Evolutionary conservation across 805 yeast species (phyloP), one percentile per base, ranked within the genome.

Genomic region (Saccharomycopsis selenospora): DNA sequence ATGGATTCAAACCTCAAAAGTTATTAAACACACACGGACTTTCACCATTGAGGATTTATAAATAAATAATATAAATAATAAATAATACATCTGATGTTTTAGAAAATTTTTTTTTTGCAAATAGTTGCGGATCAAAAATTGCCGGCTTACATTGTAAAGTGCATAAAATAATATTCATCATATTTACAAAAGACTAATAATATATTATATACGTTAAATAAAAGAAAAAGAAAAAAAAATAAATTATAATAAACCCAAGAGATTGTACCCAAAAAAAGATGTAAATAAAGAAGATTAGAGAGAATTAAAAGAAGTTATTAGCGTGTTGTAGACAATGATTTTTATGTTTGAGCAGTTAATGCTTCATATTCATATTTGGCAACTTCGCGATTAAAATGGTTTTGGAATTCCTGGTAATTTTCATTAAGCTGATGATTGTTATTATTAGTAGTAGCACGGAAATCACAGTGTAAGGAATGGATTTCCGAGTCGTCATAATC

Each of bases 1-100:
- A 13, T 70, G 74, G 72, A 63, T 70, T 46, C 27, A 51, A 3
- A 48, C 58, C 8, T 69, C 72, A 69, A 55, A 59, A 45, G 25
- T 40, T 2, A 45, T 56, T 25, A 50, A 53, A 33, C 45, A 57
- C n/a, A 22, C 4, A 41, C 36, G 42, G 6, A 17, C 40, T n/a
- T 47, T 47, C 22, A 33, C 23, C 4, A 44, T 54, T n/a, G 54
- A 56, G 8, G 51, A 50, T 23, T 54, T 54, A 44, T 56, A 46
- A n/a, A n/a, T n/a, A n/a, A n/a, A n/a, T n/a, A n/a, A n/a, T n/a
- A n/a, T n/a, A n/a, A n/a, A n/a, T n/a, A n/a, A n/a, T n/a, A n/a
- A n/a, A n/a, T n/a, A n/a, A n/a, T n/a, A n/a, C n/a, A n/a, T n/a
- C n/a, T n/a, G n/a, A n/a, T n/a, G n/a, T n/a, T n/a, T n/a, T n/a